Conservation (phyloP, 2,329 filamentous ascomycete species). For the Cryphonectria carpinicola region DNA sequence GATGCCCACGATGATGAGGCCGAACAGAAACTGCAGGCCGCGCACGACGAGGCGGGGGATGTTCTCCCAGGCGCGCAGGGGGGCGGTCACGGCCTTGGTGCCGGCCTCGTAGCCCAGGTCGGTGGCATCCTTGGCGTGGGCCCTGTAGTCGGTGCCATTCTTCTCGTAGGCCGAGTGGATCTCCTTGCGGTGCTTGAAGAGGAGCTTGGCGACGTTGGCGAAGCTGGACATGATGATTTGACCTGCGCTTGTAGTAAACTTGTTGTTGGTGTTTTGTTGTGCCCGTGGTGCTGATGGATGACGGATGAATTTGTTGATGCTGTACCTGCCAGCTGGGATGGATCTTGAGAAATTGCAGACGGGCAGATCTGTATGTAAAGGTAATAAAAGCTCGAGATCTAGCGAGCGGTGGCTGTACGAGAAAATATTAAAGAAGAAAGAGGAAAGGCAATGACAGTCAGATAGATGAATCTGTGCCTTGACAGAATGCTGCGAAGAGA, state of each 20-base stretch:
- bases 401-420: not conserved
- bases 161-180: slow-evolving; percentile 22
- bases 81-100: slow-evolving; percentile 49
- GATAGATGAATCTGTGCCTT: not conserved
- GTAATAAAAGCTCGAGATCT: not conserved
- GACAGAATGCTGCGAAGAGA: not conserved
- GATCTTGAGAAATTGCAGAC: not conserved
- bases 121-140: slow-evolving; percentile 25
- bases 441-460: not conserved
- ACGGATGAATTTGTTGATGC: not conserved
- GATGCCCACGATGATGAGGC: slow-evolving; percentile 68
- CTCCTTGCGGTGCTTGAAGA: slow-evolving; percentile 20
- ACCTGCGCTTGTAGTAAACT: not conserved
- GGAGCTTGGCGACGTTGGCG: slow-evolving; percentile 20
- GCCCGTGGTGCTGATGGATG: not conserved
- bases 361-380: not conserved
- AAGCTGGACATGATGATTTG: slow-evolving; percentile 11
- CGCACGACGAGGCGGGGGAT: slow-evolving; percentile 59
- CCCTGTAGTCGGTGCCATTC: slow-evolving; percentile 25
- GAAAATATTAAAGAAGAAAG: not conserved
- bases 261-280: not conserved
- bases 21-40: slow-evolving; percentile 71
- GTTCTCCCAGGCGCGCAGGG: slow-evolving; percentile 50
- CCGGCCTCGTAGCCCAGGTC: slow-evolving; percentile 33
- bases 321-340: slow-evolving; percentile 2